Percentiles rank a stretch among this genome's conserved stretches.
Evolutionary conservation across 2,329 filamentous ascomycete species (phyloP).

Genomic region (Cercospora sp.): DNA sequence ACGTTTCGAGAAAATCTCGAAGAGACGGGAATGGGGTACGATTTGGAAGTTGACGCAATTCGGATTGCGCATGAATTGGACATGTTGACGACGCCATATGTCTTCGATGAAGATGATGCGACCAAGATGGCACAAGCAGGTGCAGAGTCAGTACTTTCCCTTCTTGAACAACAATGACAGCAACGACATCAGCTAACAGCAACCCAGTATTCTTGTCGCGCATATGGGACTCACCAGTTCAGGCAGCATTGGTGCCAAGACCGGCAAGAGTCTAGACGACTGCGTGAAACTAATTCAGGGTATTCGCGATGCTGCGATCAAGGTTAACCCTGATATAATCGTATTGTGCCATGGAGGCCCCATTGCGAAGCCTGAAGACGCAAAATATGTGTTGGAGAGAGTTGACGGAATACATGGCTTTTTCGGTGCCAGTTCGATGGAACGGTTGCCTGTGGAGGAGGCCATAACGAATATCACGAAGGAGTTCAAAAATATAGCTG

Average conservation of each 20-base stretch:
- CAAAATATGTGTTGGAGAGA: constrained; percentile 60
- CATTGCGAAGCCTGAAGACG: constrained; percentile 64
- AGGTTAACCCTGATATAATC: constrained; percentile 59
- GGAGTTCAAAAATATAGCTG: constrained; percentile 50
- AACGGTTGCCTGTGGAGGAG: constrained; percentile 65
- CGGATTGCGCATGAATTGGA: constrained; percentile 59
- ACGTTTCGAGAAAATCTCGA: constrained; percentile 67
- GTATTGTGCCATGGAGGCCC: constrained; percentile 71
- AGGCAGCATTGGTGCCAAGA: constrained; percentile 64
- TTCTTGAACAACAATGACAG: constrained; percentile 54
- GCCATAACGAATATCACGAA: constrained; percentile 62
- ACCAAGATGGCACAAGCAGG: constrained; percentile 63
- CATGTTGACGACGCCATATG: constrained; percentile 68
- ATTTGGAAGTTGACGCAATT: constrained; percentile 66
- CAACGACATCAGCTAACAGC: constrained; percentile 44
- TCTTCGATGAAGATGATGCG: constrained; percentile 64
- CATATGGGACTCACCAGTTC: constrained; percentile 68
- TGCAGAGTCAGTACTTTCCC: constrained; percentile 66
- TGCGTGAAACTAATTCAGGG: constrained; percentile 62
- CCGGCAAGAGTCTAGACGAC: constrained; percentile 63
- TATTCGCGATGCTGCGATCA: constrained; percentile 61
- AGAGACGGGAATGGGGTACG: constrained; percentile 70
- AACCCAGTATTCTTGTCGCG: constrained; percentile 56
- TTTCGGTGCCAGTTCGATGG: constrained; percentile 70
- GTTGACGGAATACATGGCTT: constrained; percentile 69